A percentile compares a stretch with the other conserved stretches of the same genome.
phyloP scores from a whole-genome alignment of 2,329 filamentous ascomycete genomes.

The Nigrospora sphaerica region DNA sequence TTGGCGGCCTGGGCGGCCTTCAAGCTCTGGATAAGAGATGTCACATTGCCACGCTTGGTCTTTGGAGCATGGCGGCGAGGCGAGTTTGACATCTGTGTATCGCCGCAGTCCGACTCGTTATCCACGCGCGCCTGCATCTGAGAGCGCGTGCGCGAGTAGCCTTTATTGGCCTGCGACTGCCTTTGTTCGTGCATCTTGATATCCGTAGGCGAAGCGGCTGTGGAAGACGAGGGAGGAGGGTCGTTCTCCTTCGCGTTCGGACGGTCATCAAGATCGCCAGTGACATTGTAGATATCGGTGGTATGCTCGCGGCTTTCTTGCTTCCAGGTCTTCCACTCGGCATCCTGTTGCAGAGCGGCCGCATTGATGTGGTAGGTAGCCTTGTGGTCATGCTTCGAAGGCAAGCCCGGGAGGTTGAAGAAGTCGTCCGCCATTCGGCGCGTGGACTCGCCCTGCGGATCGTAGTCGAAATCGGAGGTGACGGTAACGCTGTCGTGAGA shows the following conservation, averaged over 20 bases:
- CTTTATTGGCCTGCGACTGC: neutral
- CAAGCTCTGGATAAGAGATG: conserved; percentile 22
- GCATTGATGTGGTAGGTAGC: conserved; percentile 24
- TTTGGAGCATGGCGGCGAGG: conserved; percentile 4
- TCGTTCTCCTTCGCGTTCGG: conserved; percentile 38
- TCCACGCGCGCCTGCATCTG: conserved; percentile 48
- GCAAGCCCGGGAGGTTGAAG: conserved; percentile 12
- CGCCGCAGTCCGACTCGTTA: conserved; percentile 37
- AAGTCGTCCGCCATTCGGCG: conserved; percentile 42
- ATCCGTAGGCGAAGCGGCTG: conserved; percentile 33
- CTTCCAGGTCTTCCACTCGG: conserved; percentile 33
- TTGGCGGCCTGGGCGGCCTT: conserved; percentile 18
- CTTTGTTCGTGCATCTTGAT: conserved; percentile 30
- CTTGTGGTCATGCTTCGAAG: conserved; percentile 7
- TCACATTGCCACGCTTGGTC: conserved; percentile 22
- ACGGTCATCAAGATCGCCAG: conserved; percentile 14
- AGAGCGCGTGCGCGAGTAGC: conserved; percentile 23
- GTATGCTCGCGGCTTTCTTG: conserved; percentile 9
- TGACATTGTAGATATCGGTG: conserved; percentile 25
- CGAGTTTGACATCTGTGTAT: neutral
- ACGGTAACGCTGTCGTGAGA: conserved; percentile 50
- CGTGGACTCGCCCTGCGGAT: conserved; percentile 47
- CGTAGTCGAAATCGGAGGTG: conserved; percentile 45
- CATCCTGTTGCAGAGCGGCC: conserved; percentile 33
- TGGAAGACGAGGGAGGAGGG: conserved; percentile 23